Percentiles rank a stretch among this genome's conserved stretches.
Evolutionary conservation across 2,329 filamentous ascomycete genomes (phyloP).

Genomic region (Pezicula neosporulosa): DNA sequence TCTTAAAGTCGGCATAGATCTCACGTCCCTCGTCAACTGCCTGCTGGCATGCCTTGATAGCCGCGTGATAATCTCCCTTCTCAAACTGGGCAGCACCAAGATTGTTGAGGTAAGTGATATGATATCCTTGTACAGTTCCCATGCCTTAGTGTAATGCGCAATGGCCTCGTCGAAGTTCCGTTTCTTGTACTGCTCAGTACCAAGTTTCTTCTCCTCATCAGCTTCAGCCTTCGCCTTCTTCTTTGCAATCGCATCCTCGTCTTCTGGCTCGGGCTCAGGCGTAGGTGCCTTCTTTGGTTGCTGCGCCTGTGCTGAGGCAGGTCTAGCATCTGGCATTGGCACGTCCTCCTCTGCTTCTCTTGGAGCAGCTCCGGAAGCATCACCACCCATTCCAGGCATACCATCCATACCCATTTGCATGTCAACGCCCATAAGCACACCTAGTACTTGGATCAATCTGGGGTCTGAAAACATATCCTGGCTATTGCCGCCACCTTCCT

Average conservation of each 20-base stretch:
- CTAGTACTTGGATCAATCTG: constrained; percentile 88
- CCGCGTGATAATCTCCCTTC: constrained; percentile 88
- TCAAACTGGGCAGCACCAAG: constrained; percentile 91
- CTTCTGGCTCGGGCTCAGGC: constrained; percentile 63
- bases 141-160: constrained; percentile 89
- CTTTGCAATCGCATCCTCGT: constrained; percentile 80
- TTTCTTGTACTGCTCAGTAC: constrained; percentile 98
- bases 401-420: constrained; percentile 62
- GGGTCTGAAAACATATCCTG: constrained; percentile 84
- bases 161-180: constrained; percentile 94
- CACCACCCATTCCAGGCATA: constrained; percentile 43
- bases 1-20: constrained; percentile 94
- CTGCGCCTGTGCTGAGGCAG: constrained; percentile 33
- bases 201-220: constrained; percentile 90
- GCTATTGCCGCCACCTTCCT: constrained; percentile 75
- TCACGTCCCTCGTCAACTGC: constrained; percentile 87
- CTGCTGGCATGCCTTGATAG: constrained; percentile 82
- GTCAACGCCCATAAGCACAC: constrained; percentile 89
- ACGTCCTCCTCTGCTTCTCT: constrained; percentile 66
- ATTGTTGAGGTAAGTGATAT: constrained; percentile 97
- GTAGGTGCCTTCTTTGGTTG: constrained; percentile 54
- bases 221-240: constrained; percentile 90
- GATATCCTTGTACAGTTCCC: constrained; percentile 93
- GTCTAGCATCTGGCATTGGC: constrained; percentile 70
- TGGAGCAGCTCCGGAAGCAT: constrained; percentile 26